A percentile compares a stretch with the other conserved stretches of the same genome.
Conservation (phyloP, 2,329 filamentous ascomycete genomes). For the Arthrobotrys sphaeroides region DNA sequence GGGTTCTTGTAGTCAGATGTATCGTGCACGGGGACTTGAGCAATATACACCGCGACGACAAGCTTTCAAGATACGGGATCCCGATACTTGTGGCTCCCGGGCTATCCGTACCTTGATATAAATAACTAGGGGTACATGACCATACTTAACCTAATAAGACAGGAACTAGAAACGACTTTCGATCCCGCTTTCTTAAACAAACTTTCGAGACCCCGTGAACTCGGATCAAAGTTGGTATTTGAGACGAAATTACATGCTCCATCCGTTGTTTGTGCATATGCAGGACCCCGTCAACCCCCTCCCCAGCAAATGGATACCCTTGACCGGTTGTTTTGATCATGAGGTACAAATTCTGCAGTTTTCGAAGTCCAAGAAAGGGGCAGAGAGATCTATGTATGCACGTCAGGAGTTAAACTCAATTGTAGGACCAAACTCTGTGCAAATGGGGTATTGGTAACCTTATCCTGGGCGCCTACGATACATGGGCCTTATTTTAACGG, state of each 20-base stretch:
- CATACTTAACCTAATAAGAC: not conserved
- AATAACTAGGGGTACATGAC: not conserved
- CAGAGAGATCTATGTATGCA: too few relatives aligned
- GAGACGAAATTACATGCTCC: conserved; percentile 37
- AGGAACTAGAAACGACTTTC: not conserved
- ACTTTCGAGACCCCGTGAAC: not conserved
- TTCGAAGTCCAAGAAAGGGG: not conserved
- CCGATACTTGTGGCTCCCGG: not conserved
- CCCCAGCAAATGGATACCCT: not conserved
- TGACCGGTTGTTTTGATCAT: not conserved
- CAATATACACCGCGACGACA: not conserved
- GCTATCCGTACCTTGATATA: not conserved
- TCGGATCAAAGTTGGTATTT: too few relatives aligned
- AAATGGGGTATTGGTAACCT: not conserved
- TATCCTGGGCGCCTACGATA: not conserved
- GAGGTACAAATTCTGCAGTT: not conserved
- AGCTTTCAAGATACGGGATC: not conserved
- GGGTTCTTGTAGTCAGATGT: not conserved
- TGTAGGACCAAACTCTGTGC: not conserved
- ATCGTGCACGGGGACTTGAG: not conserved
- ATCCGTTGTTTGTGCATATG: conserved; percentile 25
- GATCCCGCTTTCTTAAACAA: too few relatives aligned
- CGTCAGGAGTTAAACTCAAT: not conserved
- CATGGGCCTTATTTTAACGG: not conserved
- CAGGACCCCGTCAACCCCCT: not conserved